Percentiles rank a stretch among this genome's conserved stretches.
phyloP scores from a whole-genome alignment of 1,284 basidiomycete species.

The Rhodotorula sp. region DNA sequence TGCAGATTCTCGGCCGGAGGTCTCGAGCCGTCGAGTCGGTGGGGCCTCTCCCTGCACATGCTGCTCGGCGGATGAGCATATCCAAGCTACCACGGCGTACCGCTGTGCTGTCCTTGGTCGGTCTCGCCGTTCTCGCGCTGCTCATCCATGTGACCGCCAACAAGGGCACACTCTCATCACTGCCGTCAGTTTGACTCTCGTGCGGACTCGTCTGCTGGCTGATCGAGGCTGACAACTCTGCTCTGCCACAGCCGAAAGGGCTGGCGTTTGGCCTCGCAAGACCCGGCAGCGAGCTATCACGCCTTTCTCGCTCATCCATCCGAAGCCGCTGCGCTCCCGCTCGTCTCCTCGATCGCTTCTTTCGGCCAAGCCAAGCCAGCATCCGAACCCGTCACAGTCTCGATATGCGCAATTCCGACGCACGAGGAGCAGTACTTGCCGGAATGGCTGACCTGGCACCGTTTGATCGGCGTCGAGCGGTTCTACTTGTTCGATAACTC shows the following conservation, averaged over 20 bases:
- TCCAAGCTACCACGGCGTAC: neutral
- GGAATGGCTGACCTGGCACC: conserved; percentile 37
- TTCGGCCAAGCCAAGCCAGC: conserved; percentile 4
- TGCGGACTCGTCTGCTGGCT: neutral
- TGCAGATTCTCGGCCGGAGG: no score
- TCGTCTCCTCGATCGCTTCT: conserved; percentile 22
- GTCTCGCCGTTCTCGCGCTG: neutral
- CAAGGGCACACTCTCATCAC: neutral
- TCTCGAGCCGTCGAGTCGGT: no score
- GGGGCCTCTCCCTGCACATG: no score
- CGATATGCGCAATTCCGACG: conserved; percentile 31
- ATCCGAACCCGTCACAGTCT: conserved; percentile 6
- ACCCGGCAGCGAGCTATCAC: neutral
- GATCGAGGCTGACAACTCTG: neutral
- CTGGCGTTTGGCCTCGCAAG: neutral
- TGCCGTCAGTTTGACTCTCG: neutral
- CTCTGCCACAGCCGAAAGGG: neutral
- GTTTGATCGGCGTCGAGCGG: conserved; percentile 32
- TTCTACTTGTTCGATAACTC: conserved; percentile 35
- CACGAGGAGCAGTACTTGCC: conserved; percentile 33
- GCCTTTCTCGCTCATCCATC: conserved; percentile 4
- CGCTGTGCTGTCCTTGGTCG: neutral
- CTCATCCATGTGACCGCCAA: neutral
- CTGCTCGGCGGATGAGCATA: neutral
- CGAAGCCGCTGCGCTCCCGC: conserved; percentile 16